Base-by-base conservation (phyloP, 129 eudicot genomes). In the Helichrysum umbraculigerum region DNA sequence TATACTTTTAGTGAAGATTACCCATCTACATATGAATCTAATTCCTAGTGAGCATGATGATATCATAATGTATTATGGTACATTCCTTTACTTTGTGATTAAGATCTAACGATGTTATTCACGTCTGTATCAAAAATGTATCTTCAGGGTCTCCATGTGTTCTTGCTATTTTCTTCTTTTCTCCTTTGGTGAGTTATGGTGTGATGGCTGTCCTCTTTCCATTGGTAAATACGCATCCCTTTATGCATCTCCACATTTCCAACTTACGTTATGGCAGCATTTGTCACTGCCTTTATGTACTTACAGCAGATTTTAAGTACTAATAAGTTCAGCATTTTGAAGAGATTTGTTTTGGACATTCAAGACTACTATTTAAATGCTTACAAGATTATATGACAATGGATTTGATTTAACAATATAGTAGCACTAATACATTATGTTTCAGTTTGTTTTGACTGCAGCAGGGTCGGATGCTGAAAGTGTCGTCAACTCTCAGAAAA, bases 131-230 rank as follows among this genome's bases (percentile, higher is more conserved):
- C n/a, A 25, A 64, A 29, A 52, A 64, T 71, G 65, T 65, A 16
- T 39, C 57, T 85, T 51, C 96, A 95, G 99, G 99, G 75, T 83
- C 87, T 81, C 97, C 97, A 22, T 95, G 99, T 66, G 97, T 88
- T 72, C 73, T 95, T 79, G 89, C 97, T 35, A 87, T 85, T 39
- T 91, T 89, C 88, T 79, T 89, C 58, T 91, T 78, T 87, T 88
- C 99, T 54, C 97, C 95, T 63, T 88, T 95, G 21, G 95, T 87
- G 77, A 91, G 99, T 89, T 91, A 84, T 58, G 99, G 97, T 44
- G 96, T 91, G 57, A 86, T 95, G 97, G 99, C 99, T 64, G 89
- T 88, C 52, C 89, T 95, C 57, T 95, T 84, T 79, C 99, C 99
- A 21, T 78, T 95, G 92, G 99, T 95, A 91, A 71, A 73, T 66